Base-by-base conservation (phyloP, 345 rosid genomes). In the Geranium brycei region DNA sequence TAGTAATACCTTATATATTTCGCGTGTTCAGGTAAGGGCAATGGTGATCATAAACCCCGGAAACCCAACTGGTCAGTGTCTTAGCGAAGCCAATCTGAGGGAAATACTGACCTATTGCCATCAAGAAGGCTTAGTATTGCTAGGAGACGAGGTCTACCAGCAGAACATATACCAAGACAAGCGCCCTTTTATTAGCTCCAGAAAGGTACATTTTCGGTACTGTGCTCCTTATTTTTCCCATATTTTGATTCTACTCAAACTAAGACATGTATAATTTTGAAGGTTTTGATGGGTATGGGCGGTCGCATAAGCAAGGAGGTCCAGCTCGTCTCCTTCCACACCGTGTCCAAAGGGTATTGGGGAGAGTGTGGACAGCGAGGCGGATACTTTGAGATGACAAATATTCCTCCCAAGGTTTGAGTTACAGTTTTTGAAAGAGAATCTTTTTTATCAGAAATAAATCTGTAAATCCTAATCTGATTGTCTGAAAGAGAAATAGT, bases 291-390 rank as follows among this genome's bases (percentile, higher is more conserved):
- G 90, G 95, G 82, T 17, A 90, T 90, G 99, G 99, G 96, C 31
- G 74, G 71, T 18, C 97, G 91, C 56, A 16, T 83, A 11, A 88
- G 88, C 91, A 88, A 77, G 79, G 95, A 82, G 79, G 76, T 93
- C 35, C 97, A 90, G 85, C 96, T 93, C 53, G 81, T 93, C 67
- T 93, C 99, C 23, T 93, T 90, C 81, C 99, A 93, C 79, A 81
- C 96, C 0, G 96, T 93, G 55, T 93, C 99, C 55, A 93, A 93
- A 86, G 99, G 99, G 71, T 93, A 88, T 79, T 93, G 95, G 95
- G 97, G 99, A 0, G 99, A 93, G 80, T 93, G 99, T 57, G 99
- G 97, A 72, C 99, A 90, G 79, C 82, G 99, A 17, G 99, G 99
- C 78, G 99, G 99, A 76, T 93, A 93, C 85, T 90, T 93, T 76